Evolutionary conservation across 805 yeast species (phyloP), one percentile per base, ranked within the genome.

Genomic region (Candida chilensis): DNA sequence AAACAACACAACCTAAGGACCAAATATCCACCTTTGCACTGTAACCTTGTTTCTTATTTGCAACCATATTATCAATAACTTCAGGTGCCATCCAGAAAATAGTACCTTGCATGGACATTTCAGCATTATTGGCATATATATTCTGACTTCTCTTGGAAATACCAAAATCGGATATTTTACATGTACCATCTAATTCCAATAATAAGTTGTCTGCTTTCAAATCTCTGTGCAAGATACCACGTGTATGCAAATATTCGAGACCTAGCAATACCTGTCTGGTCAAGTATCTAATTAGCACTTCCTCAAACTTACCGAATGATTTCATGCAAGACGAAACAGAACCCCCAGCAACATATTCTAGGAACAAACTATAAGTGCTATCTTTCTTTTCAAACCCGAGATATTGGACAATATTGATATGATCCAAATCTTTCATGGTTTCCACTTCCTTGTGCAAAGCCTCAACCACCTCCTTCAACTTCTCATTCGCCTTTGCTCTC

Each of bases 11-110:
- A 1, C 99, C 99, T 16, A 90, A 54, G 1, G 97, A 88, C 99
- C 99, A 92, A 24, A 92, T 88, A 54, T 92, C 99, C 16, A 92
- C 87, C 55, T 92, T 92, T 14, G 98, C 98, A 60, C 94, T 85
- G 51, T 92, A 92, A 1, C 98, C 98, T 49, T 81, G 92, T 39
- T 78, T 78, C 41, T 71, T 71, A 41, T 74, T 73, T 38, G 75
- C 79, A 3, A 74, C 77, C 14, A 76, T 76, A 35, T 85, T 86
- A 49, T 87, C 90, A 30, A 92, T 87, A 39, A 94, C 95, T 49
- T 92, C 99, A 0, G 99, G 99, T 1, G 99, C 99, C 98, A 92
- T 92, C 98, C 98, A 92, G 52, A 88, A 92, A 1, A 94, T 86
- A 0, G 98, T 88, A 16, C 99, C 99, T 54, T 94, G 95, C 94